Percentiles rank a stretch among this genome's conserved stretches.
Evolutionary conservation across 2,329 filamentous ascomycete genomes (phyloP).

Genomic region (Stenocarpella maydis): DNA sequence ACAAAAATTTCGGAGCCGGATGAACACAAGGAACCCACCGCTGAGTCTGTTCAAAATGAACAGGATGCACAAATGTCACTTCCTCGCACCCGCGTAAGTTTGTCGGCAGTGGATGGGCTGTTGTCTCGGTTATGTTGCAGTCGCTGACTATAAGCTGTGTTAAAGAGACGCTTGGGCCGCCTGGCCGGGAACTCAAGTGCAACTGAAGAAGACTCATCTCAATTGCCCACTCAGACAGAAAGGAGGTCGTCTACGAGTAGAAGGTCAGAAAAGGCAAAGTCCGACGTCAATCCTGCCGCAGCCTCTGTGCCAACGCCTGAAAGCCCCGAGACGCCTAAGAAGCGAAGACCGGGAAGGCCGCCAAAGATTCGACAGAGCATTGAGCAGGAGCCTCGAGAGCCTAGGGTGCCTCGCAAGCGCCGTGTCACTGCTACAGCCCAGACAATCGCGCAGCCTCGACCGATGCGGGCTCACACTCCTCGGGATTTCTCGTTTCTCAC

Average conservation of each 20-base stretch:
- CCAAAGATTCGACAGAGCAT: slow-evolving; percentile 32
- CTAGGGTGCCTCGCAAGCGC: slow-evolving; percentile 18
- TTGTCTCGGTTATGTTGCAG: not conserved
- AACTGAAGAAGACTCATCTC: slow-evolving; percentile 26
- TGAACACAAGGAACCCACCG: not conserved
- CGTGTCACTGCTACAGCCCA: slow-evolving; percentile 6
- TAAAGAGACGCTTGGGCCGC: slow-evolving; percentile 33
- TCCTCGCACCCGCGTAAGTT: slow-evolving; percentile 27
- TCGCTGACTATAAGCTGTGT: slow-evolving; percentile 9
- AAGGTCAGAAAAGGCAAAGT: slow-evolving; percentile 28
- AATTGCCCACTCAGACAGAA: slow-evolving; percentile 18
- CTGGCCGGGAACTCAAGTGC: slow-evolving; percentile 23
- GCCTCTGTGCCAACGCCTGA: not conserved
- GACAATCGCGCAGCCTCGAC: slow-evolving; percentile 27
- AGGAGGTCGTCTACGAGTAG: slow-evolving; percentile 19
- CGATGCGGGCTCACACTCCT: slow-evolving; percentile 20
- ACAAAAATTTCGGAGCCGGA: not conserved
- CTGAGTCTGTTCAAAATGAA: slow-evolving; percentile 11
- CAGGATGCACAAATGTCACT: not conserved
- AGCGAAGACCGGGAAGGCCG: slow-evolving; percentile 31
- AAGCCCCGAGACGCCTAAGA: slow-evolving; percentile 30
- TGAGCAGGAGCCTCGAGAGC: slow-evolving; percentile 33
- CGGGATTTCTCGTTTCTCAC: slow-evolving; percentile 32
- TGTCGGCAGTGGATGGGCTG: not conserved
- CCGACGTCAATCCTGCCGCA: slow-evolving; percentile 1